phyloP scores from a whole-genome alignment of 2,329 filamentous ascomycete species.

The Aureobasidium sp. region DNA sequence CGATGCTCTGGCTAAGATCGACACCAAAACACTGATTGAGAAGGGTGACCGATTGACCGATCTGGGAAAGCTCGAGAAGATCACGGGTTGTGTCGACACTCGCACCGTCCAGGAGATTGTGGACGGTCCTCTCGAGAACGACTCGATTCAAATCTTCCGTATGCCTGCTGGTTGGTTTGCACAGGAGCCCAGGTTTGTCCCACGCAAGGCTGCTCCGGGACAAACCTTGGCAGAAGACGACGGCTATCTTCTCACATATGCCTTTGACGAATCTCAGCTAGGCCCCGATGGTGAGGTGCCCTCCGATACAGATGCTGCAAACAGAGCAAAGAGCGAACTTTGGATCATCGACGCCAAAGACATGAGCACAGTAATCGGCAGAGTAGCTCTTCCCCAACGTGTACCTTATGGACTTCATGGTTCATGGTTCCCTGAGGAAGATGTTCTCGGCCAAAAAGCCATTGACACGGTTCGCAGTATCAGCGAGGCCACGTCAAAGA shows the following conservation, averaged over 20 bases:
- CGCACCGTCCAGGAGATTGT: constrained; percentile 49
- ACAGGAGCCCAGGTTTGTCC: constrained; percentile 61
- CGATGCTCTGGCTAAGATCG: constrained; percentile 57
- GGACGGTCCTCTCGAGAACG: constrained; percentile 33
- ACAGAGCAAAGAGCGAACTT: constrained; percentile 49
- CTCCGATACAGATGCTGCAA: constrained; percentile 32
- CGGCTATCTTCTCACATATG: constrained; percentile 61
- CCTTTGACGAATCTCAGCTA: constrained; percentile 62
- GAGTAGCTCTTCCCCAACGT: constrained; percentile 54
- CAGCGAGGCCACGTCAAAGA: constrained; percentile 20
- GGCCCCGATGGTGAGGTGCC: constrained; percentile 24
- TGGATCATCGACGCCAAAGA: constrained; percentile 60
- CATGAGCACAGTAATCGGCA: constrained; percentile 55
- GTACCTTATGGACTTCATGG: constrained; percentile 65
- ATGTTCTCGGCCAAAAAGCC: constrained; percentile 44
- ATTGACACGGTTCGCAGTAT: constrained; percentile 29
- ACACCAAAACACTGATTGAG: constrained; percentile 47
- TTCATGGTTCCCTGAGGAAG: constrained; percentile 50
- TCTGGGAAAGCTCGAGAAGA: constrained; percentile 29
- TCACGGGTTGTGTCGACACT: constrained; percentile 57
- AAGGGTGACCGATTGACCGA: constrained; percentile 37
- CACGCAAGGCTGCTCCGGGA: constrained; percentile 28
- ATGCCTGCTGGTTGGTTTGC: constrained; percentile 56
- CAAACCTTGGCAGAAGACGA: constrained; percentile 49
- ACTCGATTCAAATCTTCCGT: constrained; percentile 55